These are phyloP conservation scores for Aspergillus sp. DNA, from an alignment of 2,329 filamentous ascomycete species.

Conservation along the genomic window DNA sequence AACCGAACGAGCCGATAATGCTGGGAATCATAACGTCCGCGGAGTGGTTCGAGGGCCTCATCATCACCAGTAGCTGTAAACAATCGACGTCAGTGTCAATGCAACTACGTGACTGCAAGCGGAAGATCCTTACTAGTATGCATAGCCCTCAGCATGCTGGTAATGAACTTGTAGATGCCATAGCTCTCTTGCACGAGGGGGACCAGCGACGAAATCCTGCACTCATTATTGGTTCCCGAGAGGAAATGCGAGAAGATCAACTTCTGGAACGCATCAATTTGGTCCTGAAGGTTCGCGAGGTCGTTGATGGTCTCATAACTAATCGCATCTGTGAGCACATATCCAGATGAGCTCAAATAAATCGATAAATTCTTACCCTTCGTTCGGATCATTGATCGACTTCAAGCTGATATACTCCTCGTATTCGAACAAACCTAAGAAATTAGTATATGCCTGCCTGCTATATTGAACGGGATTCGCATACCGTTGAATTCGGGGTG, in stretches of 20 bases:
- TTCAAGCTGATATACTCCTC: conserved; percentile 98
- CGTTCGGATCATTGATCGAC: conserved; percentile 96
- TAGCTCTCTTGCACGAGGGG: conserved; percentile 96
- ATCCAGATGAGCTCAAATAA: too few relatives aligned
- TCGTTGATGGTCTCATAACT: conserved; percentile 88
- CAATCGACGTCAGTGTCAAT: conserved; percentile 6
- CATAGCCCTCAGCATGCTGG: conserved; percentile 98
- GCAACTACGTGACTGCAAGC: neutral
- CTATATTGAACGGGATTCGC: too few relatives aligned
- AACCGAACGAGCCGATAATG: conserved; percentile 95
- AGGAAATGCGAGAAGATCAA: conserved; percentile 96
- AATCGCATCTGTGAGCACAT: conserved; percentile 14
- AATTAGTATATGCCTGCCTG: conserved; percentile 6
- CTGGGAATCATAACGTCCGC: conserved; percentile 84
- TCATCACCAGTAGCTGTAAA: conserved; percentile 74
- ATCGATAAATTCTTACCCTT: conserved; percentile 54
- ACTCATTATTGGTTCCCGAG: conserved; percentile 86
- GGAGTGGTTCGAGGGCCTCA: conserved; percentile 80
- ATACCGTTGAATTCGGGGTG: conserved; percentile 93
- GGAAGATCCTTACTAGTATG: conserved; percentile 66
- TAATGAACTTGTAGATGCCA: conserved; percentile 99
- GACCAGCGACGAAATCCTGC: conserved; percentile 86
- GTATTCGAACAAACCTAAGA: conserved; percentile 79
- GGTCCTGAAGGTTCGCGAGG: conserved; percentile 92
- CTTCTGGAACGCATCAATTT: conserved; percentile 98